These are phyloP conservation scores for Dictyophora rubrovolvata DNA, from an alignment of 768 basidiomycete genomes.

Conservation along the genomic window DNA sequence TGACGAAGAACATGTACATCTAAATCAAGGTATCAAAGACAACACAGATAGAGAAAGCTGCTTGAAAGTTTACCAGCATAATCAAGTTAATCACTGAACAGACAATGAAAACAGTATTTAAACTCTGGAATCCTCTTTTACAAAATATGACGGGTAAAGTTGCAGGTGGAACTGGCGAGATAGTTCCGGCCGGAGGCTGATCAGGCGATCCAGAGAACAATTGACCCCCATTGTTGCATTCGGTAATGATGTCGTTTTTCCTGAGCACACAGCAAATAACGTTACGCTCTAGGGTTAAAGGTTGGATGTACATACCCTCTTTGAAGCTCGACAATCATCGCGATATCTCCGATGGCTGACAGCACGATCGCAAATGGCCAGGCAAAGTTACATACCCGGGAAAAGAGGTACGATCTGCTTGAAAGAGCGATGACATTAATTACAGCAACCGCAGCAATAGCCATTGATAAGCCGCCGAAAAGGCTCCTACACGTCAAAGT, in stretches of 20 bases:
- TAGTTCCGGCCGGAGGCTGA: conserved; percentile 29
- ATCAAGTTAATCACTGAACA: conserved; percentile 51
- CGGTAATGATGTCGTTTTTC: conserved; percentile 60
- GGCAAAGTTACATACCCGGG: conserved; percentile 49
- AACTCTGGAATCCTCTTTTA: conserved; percentile 43
- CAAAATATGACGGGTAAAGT: conserved; percentile 50
- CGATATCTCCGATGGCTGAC: conserved; percentile 49
- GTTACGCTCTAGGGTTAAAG: conserved; percentile 1
- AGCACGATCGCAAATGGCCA: conserved; percentile 68
- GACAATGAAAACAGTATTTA: conserved; percentile 58
- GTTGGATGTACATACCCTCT: conserved; percentile 41
- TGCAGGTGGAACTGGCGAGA: conserved; percentile 31
- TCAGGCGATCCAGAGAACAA: conserved; percentile 19
- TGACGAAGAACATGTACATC: conserved; percentile 70
- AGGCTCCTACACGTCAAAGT: conserved; percentile 39
- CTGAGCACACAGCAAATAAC: conserved; percentile 23
- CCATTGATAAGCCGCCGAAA: conserved; percentile 56
- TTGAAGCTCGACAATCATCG: conserved; percentile 67
- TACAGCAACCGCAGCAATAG: conserved; percentile 38
- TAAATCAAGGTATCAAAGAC: conserved; percentile 18
- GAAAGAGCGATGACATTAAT: conserved; percentile 51
- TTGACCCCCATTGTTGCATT: conserved; percentile 62
- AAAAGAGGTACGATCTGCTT: conserved; percentile 63
- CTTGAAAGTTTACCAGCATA: conserved; percentile 48
- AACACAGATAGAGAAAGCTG: background rate